Percentiles rank a stretch among this genome's conserved stretches.
phyloP scores from a whole-genome alignment of 192 early-diverging fungal genomes.

The Spizellomyces punctatus region DNA sequence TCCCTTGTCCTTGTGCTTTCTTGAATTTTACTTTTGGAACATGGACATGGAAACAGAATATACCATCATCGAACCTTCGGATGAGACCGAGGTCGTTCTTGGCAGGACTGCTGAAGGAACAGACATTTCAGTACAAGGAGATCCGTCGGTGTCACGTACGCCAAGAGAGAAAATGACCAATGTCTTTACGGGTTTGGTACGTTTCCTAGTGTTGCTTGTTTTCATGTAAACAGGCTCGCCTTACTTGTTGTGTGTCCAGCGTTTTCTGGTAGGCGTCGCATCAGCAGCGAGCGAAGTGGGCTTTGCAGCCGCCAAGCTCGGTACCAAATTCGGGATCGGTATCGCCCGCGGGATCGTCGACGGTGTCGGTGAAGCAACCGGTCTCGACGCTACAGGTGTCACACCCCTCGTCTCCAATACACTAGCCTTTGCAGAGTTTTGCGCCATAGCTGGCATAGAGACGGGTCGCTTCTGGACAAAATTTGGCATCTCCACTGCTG shows the following conservation, averaged over 20 bases:
- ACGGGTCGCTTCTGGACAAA: conserved; percentile 45
- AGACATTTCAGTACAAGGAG: too few species aligned
- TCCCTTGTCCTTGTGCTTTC: too few species aligned
- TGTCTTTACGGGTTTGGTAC: too few species aligned
- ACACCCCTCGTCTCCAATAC: conserved; percentile 34
- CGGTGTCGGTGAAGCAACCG: conserved; percentile 41
- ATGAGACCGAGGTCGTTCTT: too few species aligned
- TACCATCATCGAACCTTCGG: too few species aligned
- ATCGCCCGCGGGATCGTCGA: conserved; percentile 36
- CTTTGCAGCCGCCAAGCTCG: conserved; percentile 43
- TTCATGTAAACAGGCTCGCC: too few species aligned
- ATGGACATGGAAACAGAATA: too few species aligned
- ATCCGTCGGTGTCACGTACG: too few species aligned
- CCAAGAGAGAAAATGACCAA: too few species aligned
- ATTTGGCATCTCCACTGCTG: conserved; percentile 35
- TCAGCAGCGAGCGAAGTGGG: conserved; percentile 32
- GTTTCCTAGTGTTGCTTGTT: too few species aligned
- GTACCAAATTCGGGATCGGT: conserved; percentile 34
- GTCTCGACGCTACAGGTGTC: conserved; percentile 32
- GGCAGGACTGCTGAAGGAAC: too few species aligned
- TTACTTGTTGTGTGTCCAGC: conserved; percentile 3
- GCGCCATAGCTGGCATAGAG: conserved; percentile 42
- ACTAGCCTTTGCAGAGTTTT: conserved; percentile 42
- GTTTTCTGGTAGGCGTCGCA: conserved; percentile 37
- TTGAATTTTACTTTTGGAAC: too few species aligned